Conservation (phyloP, 1,284 basidiomycete genomes). For the Trichosporon coremiiforme region DNA sequence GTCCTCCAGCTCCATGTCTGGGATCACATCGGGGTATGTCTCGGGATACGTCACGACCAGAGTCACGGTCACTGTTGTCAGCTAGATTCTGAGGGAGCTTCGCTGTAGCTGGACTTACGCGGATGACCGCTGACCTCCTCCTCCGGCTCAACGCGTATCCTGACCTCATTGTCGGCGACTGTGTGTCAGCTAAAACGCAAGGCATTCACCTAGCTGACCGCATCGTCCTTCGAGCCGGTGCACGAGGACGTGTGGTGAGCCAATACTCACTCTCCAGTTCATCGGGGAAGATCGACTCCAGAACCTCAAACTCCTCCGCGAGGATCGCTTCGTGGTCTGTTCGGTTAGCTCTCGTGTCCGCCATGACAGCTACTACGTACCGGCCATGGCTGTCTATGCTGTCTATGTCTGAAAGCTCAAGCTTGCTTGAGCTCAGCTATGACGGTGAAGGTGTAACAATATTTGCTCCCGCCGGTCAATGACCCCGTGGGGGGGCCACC, state of each 20-base stretch:
- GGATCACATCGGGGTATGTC: slow-evolving; percentile 74
- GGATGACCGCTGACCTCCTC: slow-evolving; percentile 59
- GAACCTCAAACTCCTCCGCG: slow-evolving; percentile 86
- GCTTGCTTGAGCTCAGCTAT: not conserved
- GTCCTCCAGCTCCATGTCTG: slow-evolving; percentile 69
- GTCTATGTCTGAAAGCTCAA: not conserved
- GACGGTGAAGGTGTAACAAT: slow-evolving; percentile 1
- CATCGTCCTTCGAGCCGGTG: too few relatives aligned
- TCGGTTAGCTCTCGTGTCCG: not conserved
- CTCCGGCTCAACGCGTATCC: slow-evolving; percentile 87
- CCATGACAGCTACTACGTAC: not conserved
- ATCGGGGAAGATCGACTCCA: slow-evolving; percentile 93
- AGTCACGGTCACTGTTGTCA: slow-evolving; percentile 68
- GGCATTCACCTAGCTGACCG: too few relatives aligned
- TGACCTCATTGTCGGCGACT: slow-evolving; percentile 75
- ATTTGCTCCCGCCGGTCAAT: not conserved
- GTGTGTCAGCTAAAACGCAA: slow-evolving; percentile 63
- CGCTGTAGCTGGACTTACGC: slow-evolving; percentile 26
- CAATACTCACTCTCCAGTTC: slow-evolving; percentile 74
- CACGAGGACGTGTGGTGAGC: too few relatives aligned
- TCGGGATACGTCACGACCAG: slow-evolving; percentile 71
- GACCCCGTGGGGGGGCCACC: not conserved
- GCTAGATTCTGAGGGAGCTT: not conserved
- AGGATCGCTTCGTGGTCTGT: slow-evolving; percentile 58
- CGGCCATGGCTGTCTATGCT: slow-evolving; percentile 15